Base-by-base conservation (phyloP, 345 rosid genomes). In the Mangifera indica region DNA sequence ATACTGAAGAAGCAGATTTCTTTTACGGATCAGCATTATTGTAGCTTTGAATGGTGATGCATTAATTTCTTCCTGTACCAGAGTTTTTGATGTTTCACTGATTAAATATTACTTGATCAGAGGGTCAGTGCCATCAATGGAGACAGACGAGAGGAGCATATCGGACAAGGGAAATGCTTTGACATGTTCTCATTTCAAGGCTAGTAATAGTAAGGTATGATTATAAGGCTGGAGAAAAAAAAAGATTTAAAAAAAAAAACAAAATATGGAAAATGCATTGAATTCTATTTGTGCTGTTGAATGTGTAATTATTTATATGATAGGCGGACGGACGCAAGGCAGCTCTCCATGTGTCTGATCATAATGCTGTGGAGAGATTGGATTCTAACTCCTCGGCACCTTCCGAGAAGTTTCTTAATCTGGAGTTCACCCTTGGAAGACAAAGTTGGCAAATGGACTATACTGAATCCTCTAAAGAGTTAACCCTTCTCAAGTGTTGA, bases 341-440 rank as follows among this genome's bases (percentile, higher is more conserved):
- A 44, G 74, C 40, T 53, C 69, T 78, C 62, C 73, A 69, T 54
- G 12, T 71, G 77, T 81, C 81, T 25, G 76, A 72, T 44, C 60
- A 70, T 34, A 57, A 61, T 15, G 67, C 56, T 60, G 81, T 72
- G 72, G 87, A 71, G 45, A 71, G 37, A 54, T 75, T 79, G 79
- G 81, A 81, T 26, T 66, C 72, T 34, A 80, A 77, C 81, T 76
- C 82, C 56, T 79, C 79, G 82, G 69, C 86, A 24, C 60, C 80
- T 61, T 75, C 86, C 55, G 84, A 78, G 20, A 60, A 79, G 82
- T 78, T 85, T 77, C 82, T 92, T 42, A 85, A 86, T 80, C 89
- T 92, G 75, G 97, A 94, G 71, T 84, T 94, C 83, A 94, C 95
- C 3, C 95, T 94, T 59, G 98, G 98, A 65, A 80, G 93, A 65